Evolutionary conservation across 768 basidiomycete genomes (phyloP), one percentile per base, ranked within the genome.

Genomic region (Hygrocybe punicea): DNA sequence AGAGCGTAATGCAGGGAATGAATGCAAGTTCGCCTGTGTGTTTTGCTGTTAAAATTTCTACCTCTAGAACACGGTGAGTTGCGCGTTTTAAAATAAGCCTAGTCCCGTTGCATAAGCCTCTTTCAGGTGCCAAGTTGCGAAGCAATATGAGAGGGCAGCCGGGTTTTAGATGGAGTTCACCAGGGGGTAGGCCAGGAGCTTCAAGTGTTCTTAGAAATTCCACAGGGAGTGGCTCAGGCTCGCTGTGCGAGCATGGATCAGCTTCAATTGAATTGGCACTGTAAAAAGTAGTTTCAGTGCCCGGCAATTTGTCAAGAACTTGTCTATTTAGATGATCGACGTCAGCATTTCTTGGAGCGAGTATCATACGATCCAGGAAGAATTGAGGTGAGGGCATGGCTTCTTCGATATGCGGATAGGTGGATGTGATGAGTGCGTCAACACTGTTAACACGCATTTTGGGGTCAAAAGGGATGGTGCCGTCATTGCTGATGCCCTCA

Each of bases 21-120:
- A 76, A 60, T 2, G 61, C 69, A 1, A 60, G 58, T 35, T 72
- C 39, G 8, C 75, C 74, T 58, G 61, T 54, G 58, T 67, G 63
- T 6, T 69, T 62, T 10, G 72, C 73, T 2, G 69, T 72, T 10
- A 78, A 40, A 7, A 77, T 44, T 1, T 51, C 45, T 13, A 64
- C 65, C 58, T 78, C 64, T 0, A 79, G 54, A 7, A 78, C 73
- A 36, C 67, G 61, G 11, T 52, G 13, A 8, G 52, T 37, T 42
- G 63, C 61, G 11, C 59, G 51, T 17, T 51, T 63, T 4, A 78
- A 35, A 17, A 69, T 63, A 51, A 69, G 61, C 2, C 70, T 59
- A 14, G 70, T 71, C 1, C 76, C 76, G 69, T 74, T 73, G 65
- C 72, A 73, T 5, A 71, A 57, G 3, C 73, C 70, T 57, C 36